Percentiles rank a stretch among this genome's conserved stretches.
Evolutionary conservation across 2,329 filamentous ascomycete genomes (phyloP).

Genomic region (Fusarium incarnatum): DNA sequence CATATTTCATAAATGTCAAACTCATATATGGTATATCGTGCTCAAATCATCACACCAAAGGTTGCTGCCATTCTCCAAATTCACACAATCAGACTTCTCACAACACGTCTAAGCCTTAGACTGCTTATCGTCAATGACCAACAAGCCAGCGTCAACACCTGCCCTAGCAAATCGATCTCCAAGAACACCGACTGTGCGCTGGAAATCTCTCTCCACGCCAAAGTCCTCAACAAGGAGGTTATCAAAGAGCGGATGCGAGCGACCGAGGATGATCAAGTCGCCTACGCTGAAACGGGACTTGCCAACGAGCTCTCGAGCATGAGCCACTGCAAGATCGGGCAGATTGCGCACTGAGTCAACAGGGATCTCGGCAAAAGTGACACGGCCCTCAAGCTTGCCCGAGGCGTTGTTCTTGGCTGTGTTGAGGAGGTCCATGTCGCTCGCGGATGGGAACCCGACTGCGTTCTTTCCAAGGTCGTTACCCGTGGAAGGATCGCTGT

Average conservation of each 20-base stretch:
- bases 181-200: slow-evolving; percentile 45
- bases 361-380: slow-evolving; percentile 39
- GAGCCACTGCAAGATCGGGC: slow-evolving; percentile 42
- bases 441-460: slow-evolving; percentile 27
- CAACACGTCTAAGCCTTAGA: background rate
- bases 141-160: slow-evolving; percentile 47
- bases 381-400: slow-evolving; percentile 31
- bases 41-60: background rate
- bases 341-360: slow-evolving; percentile 43
- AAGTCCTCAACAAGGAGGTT: slow-evolving; percentile 32
- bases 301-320: slow-evolving; percentile 39
- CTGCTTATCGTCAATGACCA: slow-evolving; percentile 44
- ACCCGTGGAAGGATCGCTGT: slow-evolving; percentile 21
- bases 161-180: slow-evolving; percentile 44
- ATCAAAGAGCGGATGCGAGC: slow-evolving; percentile 36
- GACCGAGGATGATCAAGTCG: slow-evolving; percentile 45
- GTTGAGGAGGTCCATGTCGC: slow-evolving; percentile 47
- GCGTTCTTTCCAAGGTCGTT: slow-evolving; percentile 21
- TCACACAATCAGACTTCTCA: background rate
- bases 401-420: slow-evolving; percentile 38
- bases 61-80: background rate
- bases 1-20: slow-evolving; percentile 1
- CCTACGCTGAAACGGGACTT: slow-evolving; percentile 42
- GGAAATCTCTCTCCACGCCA: slow-evolving; percentile 45
- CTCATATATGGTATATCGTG: background rate